Conservation (phyloP, 176 grass and related monocot genomes). For the Secale cereale region DNA sequence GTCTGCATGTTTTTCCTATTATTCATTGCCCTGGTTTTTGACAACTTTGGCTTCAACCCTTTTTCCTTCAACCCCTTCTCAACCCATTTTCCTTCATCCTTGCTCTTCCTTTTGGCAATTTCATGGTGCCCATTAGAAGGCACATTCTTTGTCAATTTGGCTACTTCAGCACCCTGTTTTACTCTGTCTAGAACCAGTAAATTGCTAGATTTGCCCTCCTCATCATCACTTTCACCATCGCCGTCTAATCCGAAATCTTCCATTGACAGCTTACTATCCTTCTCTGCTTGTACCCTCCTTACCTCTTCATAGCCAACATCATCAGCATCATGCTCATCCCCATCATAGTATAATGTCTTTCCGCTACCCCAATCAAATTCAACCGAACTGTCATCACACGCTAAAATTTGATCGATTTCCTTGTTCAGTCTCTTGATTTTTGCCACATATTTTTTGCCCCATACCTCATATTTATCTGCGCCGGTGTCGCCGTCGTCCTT, state of each 20-base stretch:
- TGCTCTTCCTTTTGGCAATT: slow-evolving; percentile 33
- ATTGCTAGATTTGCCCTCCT: not conserved
- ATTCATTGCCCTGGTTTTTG: slow-evolving; percentile 39
- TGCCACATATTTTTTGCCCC: slow-evolving; percentile 46
- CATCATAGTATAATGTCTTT: slow-evolving; percentile 60
- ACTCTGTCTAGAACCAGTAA: slow-evolving; percentile 6
- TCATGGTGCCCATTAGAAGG: slow-evolving; percentile 24
- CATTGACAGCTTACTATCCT: slow-evolving; percentile 41
- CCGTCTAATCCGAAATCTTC: slow-evolving; percentile 73
- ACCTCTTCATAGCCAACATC: slow-evolving; percentile 60
- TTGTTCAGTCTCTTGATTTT: slow-evolving; percentile 76
- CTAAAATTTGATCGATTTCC: slow-evolving; percentile 51
- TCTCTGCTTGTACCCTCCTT: slow-evolving; percentile 49
- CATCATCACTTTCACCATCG: slow-evolving; percentile 49
- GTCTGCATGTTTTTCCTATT: slow-evolving; percentile 42
- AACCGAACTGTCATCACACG: slow-evolving; percentile 74
- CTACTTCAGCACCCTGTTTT: slow-evolving; percentile 36
- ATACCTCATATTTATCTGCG: slow-evolving; percentile 31
- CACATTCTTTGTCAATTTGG: slow-evolving; percentile 21
- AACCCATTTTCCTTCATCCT: slow-evolving; percentile 42
- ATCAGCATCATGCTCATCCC: slow-evolving; percentile 47
- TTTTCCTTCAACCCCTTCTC: slow-evolving; percentile 84
- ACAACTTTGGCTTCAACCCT: slow-evolving; percentile 49
- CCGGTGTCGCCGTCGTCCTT: slow-evolving; percentile 23
- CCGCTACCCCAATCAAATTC: slow-evolving; percentile 63